Percentiles rank a stretch among this genome's conserved stretches.
Evolutionary conservation across 371 early-diverging fungal genomes (phyloP).

Genomic region (Apophysomyces trapeziformis): DNA sequence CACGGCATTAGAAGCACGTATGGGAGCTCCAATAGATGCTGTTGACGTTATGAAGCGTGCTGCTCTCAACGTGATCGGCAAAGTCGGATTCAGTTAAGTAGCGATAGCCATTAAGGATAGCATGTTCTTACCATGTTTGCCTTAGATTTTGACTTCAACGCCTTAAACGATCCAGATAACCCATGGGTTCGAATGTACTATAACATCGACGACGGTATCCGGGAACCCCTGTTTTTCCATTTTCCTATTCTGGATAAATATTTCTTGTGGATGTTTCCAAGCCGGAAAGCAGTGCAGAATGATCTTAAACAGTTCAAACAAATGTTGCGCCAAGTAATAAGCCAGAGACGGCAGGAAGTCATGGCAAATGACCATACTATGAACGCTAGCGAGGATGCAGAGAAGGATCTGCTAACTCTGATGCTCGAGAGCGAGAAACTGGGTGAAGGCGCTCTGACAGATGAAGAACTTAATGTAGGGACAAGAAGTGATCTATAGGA

Average conservation of each 20-base stretch:
- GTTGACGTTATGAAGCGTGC: slow-evolving; percentile 25
- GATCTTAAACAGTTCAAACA: slow-evolving; percentile 21
- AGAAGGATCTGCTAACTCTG: slow-evolving; percentile 18
- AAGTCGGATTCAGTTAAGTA: slow-evolving; percentile 38
- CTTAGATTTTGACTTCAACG: slow-evolving; percentile 4
- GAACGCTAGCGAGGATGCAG: background rate
- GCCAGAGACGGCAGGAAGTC: slow-evolving; percentile 25
- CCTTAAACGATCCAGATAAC: slow-evolving; percentile 10
- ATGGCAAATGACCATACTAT: background rate
- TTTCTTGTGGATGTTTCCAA: slow-evolving; percentile 22
- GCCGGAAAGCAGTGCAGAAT: slow-evolving; percentile 30
- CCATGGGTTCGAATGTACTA: slow-evolving; percentile 14
- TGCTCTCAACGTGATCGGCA: slow-evolving; percentile 45
- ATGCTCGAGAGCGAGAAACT: slow-evolving; percentile 16
- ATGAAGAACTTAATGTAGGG: slow-evolving; percentile 4
- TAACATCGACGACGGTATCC: slow-evolving; percentile 7
- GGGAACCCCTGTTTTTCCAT: slow-evolving; percentile 3
- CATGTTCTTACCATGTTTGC: background rate
- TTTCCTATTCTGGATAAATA: slow-evolving; percentile 21
- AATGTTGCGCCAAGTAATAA: slow-evolving; percentile 28
- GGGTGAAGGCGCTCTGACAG: background rate
- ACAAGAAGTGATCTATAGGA: slow-evolving; percentile 20
- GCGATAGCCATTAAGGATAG: background rate
- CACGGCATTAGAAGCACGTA: slow-evolving; percentile 14
- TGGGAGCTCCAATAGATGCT: slow-evolving; percentile 14